phyloP scores from a whole-genome alignment of 2,329 filamentous ascomycete genomes.

The Fusarium nygamai region DNA sequence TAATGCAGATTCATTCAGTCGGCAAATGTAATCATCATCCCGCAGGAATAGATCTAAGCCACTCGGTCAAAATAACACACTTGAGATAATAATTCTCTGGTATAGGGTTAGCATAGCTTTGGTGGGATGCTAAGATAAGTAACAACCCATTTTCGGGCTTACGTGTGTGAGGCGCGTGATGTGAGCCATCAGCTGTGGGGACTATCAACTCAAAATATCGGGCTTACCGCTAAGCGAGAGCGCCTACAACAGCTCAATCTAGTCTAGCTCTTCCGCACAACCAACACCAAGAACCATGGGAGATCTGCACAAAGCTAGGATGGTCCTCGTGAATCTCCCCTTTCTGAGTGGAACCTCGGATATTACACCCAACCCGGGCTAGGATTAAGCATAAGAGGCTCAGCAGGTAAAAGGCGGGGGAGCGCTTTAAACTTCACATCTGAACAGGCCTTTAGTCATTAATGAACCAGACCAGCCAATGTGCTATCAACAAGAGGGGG shows the following conservation, averaged over 20 bases:
- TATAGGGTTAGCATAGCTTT: neutral
- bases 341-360: neutral
- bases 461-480: neutral
- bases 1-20: neutral
- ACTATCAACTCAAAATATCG: no score
- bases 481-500: neutral
- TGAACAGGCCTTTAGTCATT: neutral
- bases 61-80: neutral
- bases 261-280: neutral
- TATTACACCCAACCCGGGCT: neutral
- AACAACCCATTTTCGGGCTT: neutral
- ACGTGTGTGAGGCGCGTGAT: no score
- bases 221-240: neutral
- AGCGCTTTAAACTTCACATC: neutral
- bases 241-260: neutral
- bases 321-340: neutral
- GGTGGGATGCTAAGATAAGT: neutral
- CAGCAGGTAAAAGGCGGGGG: neutral
- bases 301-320: neutral
- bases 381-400: neutral
- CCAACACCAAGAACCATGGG: no score
- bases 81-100: neutral
- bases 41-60: no score
- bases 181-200: no score
- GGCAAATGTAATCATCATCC: no score